Evolutionary conservation across 306 rosid genomes (phyloP).

Genomic region (Gastrolobium bilobum): DNA sequence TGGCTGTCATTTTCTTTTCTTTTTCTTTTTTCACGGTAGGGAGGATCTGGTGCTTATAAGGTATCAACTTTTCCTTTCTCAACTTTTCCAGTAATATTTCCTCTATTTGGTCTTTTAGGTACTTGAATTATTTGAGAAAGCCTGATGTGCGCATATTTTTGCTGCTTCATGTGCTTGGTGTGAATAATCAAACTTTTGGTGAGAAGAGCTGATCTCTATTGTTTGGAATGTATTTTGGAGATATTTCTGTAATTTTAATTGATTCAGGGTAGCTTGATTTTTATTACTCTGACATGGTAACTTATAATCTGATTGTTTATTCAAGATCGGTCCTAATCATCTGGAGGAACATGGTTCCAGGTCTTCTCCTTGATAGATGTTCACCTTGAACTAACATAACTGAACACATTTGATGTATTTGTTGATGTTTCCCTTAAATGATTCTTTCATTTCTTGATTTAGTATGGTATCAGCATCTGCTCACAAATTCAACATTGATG

Average conservation of each 20-base stretch:
- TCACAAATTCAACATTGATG: slow-evolving; percentile 9
- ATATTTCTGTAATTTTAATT: slow-evolving; percentile 12
- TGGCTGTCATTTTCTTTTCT: slow-evolving; percentile 19
- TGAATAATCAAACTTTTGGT: slow-evolving; percentile 8
- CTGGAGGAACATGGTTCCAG: slow-evolving; percentile 18
- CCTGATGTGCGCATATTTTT: slow-evolving; percentile 24
- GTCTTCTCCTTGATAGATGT: slow-evolving; percentile 27
- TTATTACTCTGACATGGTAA: slow-evolving; percentile 17
- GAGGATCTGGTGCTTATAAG: slow-evolving; percentile 44
- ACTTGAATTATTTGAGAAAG: slow-evolving; percentile 14
- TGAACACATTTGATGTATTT: neutral
- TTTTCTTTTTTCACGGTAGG: slow-evolving; percentile 32
- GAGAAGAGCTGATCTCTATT: slow-evolving; percentile 27
- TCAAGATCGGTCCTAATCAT: slow-evolving; percentile 38
- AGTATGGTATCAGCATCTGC: slow-evolving; percentile 11
- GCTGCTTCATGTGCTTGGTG: neutral
- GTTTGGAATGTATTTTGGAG: slow-evolving; percentile 24
- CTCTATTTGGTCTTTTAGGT: slow-evolving; percentile 28
- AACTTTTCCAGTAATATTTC: slow-evolving; percentile 4
- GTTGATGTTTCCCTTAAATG: neutral
- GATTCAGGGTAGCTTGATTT: slow-evolving; percentile 9
- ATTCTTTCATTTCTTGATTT: neutral
- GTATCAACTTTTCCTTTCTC: slow-evolving; percentile 30
- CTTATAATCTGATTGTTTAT: slow-evolving; percentile 18
- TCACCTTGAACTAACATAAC: slow-evolving; percentile 4